Base-by-base conservation (phyloP, 2,329 filamentous ascomycete species). In the Monilinia laxa region DNA sequence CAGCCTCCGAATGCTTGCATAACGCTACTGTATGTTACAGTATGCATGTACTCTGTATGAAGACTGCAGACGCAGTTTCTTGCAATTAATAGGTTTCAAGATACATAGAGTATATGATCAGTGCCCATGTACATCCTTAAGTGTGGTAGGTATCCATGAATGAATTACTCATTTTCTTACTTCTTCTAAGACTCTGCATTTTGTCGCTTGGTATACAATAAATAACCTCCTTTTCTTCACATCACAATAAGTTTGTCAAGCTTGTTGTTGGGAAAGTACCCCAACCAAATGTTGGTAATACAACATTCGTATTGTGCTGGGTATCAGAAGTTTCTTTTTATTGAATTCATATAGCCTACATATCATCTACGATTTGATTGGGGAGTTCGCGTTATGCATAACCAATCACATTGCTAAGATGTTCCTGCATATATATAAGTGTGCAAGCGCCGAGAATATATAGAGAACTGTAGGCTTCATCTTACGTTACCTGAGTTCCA, bases 361-460 rank as follows among this genome's bases (percentile, higher is more conserved):
- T 3, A 51, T 18, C 28, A 51, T 25, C 28, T 51, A 14, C 9
- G 14, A 4, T 38, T 25, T 38, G 28, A 60, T 60, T 60, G 58
- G 58, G 18, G 35, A 28, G 45, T 23, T 23, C 28, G 11, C 42
- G 12, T 20, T 38, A 60, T n/a, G 11, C 45, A 38, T 25, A 38
- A 11, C 45, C 47, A 25, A 35, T 18, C 1, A 35, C 31, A 35
- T 28, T 40, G 16, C 45, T 14, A 49, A 60, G 45, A 14, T 38
- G 58, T 60, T 51, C 58, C 58, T 60, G 58, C 58, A 60, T 60
- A 38, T n/a, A n/a, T n/a, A n/a, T n/a, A n/a, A 51, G 57, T 23
- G 28, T 60, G 45, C 40, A 6, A 47, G n/a, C 42, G 57, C 42
- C 42, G 57, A 35, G 12, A 47, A 18, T 4, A 38, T 55, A 20